Conservation (phyloP, 176 grass and related monocot genomes). For the Hsuehochloa calcarea region DNA sequence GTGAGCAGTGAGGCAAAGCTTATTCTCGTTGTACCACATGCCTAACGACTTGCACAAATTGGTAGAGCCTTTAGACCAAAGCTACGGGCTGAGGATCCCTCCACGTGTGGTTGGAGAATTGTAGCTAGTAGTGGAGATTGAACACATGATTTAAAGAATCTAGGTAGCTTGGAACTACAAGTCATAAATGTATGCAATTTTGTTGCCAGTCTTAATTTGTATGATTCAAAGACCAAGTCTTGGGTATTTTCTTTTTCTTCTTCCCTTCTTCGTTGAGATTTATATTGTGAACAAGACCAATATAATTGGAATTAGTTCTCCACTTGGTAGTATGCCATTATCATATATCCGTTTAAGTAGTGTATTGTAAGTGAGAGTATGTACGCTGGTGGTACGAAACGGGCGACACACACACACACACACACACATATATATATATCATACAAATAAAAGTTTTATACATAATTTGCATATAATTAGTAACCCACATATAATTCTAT, state of each 20-base stretch:
- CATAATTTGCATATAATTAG: no score
- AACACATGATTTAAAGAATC: slow-evolving; percentile 29
- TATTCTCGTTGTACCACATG: slow-evolving; percentile 18
- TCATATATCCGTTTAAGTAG: no score
- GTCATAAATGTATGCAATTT: background rate
- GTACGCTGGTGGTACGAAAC: no score
- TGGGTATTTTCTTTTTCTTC: background rate
- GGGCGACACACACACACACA: no score
- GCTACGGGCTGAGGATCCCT: slow-evolving; percentile 30
- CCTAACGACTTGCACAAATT: slow-evolving; percentile 22
- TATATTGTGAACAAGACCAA: no score
- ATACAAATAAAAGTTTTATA: no score
- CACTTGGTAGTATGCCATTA: background rate
- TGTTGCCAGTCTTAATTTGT: background rate
- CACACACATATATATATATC: no score
- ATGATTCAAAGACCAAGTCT: background rate
- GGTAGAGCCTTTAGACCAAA: background rate
- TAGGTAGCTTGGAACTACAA: slow-evolving; percentile 22
- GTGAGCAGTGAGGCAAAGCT: background rate
- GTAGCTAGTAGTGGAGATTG: slow-evolving; percentile 21
- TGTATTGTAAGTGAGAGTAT: no score
- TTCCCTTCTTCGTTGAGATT: slow-evolving; percentile 7
- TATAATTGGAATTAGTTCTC: background rate
- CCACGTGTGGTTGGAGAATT: slow-evolving; percentile 20
- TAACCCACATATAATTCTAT: no score